These are phyloP conservation scores for Amanita thiersii DNA, from an alignment of 768 basidiomycete species.

Conservation along the genomic window DNA sequence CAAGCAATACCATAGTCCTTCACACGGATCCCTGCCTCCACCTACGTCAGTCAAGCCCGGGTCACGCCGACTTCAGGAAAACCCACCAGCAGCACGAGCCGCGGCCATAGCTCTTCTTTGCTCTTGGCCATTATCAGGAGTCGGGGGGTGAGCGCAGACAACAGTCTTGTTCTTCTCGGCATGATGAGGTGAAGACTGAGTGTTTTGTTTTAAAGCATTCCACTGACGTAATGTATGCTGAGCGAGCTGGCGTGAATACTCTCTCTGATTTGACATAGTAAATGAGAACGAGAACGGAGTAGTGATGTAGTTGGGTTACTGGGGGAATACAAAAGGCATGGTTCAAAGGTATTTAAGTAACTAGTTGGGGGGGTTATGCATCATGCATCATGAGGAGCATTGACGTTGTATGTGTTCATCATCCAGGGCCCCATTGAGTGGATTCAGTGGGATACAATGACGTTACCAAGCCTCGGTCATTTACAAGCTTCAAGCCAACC, in stretches of 20 bases:
- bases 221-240: constrained; percentile 35
- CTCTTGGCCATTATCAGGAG: neutral
- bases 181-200: no score
- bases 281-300: neutral
- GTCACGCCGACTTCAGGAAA: neutral
- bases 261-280: constrained; percentile 7
- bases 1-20: no score
- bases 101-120: neutral
- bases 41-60: neutral
- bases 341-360: neutral
- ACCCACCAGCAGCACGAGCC: constrained; percentile 3
- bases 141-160: neutral
- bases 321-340: constrained; percentile 1
- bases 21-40: neutral
- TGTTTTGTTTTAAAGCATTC: no score
- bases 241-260: constrained; percentile 32
- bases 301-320: neutral
- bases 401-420: no score
- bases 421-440: no score
- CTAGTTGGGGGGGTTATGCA: no score
- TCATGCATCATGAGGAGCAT: no score
- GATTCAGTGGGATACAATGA: no score
- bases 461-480: no score
- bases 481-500: no score
- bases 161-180: constrained; percentile 1